phyloP scores from a whole-genome alignment of 2,329 filamentous ascomycete genomes.

The Purpureocillium lavendulum region DNA sequence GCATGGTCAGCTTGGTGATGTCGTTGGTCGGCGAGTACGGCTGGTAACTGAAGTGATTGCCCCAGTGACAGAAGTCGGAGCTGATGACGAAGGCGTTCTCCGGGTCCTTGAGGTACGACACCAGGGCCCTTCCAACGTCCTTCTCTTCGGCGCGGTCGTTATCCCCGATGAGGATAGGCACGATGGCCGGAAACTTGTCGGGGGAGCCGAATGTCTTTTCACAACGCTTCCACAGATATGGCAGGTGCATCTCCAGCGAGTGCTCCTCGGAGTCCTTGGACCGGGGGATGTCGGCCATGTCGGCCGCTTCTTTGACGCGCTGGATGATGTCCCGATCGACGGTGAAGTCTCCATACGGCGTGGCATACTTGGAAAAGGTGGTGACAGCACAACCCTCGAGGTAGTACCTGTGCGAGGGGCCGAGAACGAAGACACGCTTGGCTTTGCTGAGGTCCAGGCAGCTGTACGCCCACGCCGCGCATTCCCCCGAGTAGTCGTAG shows the following conservation, averaged over 20 bases:
- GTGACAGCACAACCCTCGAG: conserved; percentile 72
- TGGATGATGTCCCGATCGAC: conserved; percentile 53
- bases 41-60: conserved; percentile 69
- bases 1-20: conserved; percentile 29
- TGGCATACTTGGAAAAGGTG: conserved; percentile 60
- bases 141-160: conserved; percentile 58
- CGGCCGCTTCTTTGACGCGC: conserved; percentile 31
- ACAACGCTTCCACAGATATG: conserved; percentile 79
- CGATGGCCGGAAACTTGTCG: conserved; percentile 59
- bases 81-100: conserved; percentile 78
- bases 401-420: conserved; percentile 84
- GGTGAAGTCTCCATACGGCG: conserved; percentile 62
- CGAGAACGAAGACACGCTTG: conserved; percentile 85
- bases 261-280: conserved; percentile 74
- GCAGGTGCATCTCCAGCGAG: conserved; percentile 93
- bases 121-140: conserved; percentile 59
- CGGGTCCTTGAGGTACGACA: conserved; percentile 68
- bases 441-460: conserved; percentile 71
- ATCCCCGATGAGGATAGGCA: conserved; percentile 80
- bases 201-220: conserved; percentile 38
- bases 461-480: conserved; percentile 93
- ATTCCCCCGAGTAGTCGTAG: conserved; percentile 83
- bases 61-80: conserved; percentile 98
- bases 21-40: conserved; percentile 52
- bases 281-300: conserved; percentile 48